A percentile compares a stretch with the other conserved stretches of the same genome.
phyloP scores from a whole-genome alignment of 176 grass and related monocot species.

The Oryza glumipatula region DNA sequence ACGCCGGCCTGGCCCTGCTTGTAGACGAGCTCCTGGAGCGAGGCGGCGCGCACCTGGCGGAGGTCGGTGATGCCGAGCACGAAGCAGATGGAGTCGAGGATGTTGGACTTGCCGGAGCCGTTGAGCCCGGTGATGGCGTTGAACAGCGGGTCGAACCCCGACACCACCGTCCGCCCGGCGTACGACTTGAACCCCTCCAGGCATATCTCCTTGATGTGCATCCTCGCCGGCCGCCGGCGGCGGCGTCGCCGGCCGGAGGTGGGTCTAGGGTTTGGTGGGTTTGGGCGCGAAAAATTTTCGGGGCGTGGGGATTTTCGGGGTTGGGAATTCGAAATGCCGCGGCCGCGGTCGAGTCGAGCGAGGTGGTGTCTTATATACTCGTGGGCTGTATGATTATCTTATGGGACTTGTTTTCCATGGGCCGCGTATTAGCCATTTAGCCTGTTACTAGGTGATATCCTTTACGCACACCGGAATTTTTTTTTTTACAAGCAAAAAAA shows the following conservation, averaged over 20 bases:
- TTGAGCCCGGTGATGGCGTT: slow-evolving; percentile 98
- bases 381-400: neutral
- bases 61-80: slow-evolving; percentile 96
- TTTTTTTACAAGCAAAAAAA: neutral
- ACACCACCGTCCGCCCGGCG: slow-evolving; percentile 85
- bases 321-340: slow-evolving; percentile 49
- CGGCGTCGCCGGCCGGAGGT: slow-evolving; percentile 42
- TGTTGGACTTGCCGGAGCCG: slow-evolving; percentile 97
- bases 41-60: slow-evolving; percentile 77
- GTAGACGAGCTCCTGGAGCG: slow-evolving; percentile 96
- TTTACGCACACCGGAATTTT: neutral
- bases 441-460: neutral
- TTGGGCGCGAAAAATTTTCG: slow-evolving; percentile 41
- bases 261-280: slow-evolving; percentile 49
- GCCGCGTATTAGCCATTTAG: neutral
- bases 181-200: slow-evolving; percentile 99
- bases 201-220: slow-evolving; percentile 97
- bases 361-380: neutral
- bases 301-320: slow-evolving; percentile 20
- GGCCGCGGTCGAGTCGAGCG: neutral
- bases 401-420: slow-evolving; percentile 5
- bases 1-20: slow-evolving; percentile 99
- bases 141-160: slow-evolving; percentile 91
- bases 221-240: slow-evolving; percentile 48
- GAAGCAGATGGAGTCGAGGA: slow-evolving; percentile 98